Percentiles rank a stretch among this genome's conserved stretches.
phyloP scores from a whole-genome alignment of 1,284 basidiomycete species.

The Agroathelia rolfsii region DNA sequence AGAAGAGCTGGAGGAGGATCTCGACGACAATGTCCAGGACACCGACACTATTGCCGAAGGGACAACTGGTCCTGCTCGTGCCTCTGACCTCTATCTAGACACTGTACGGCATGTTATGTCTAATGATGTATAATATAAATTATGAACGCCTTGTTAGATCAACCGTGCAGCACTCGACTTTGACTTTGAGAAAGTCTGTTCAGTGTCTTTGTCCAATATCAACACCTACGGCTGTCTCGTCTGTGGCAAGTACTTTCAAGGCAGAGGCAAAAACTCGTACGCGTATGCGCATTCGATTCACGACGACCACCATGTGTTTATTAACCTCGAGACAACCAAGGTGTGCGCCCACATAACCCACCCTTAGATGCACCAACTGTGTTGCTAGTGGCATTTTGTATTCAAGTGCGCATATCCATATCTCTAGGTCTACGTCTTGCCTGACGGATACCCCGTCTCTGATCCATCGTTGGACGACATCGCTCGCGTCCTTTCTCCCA shows the following conservation, averaged over 20 bases:
- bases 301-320: conserved; percentile 97
- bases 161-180: conserved; percentile 89
- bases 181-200: conserved; percentile 99
- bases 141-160: conserved; percentile 42
- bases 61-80: conserved; percentile 36
- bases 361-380: conserved; percentile 3
- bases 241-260: conserved; percentile 98
- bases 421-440: conserved; percentile 87
- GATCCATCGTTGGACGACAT: conserved; percentile 96
- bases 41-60: conserved; percentile 30
- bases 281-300: conserved; percentile 97
- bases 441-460: conserved; percentile 92
- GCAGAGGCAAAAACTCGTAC: conserved; percentile 85
- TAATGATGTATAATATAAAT: conserved; percentile 6
- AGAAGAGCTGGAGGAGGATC: conserved; percentile 9
- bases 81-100: conserved; percentile 91
- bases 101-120: conserved; percentile 49
- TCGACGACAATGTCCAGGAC: conserved; percentile 42
- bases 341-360: conserved; percentile 30
- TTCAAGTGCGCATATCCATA: conserved; percentile 11
- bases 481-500: conserved; percentile 80
- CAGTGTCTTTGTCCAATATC: conserved; percentile 91
- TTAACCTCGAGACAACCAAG: conserved; percentile 89
- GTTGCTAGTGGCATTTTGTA: conserved; percentile 14
- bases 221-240: conserved; percentile 98